These are phyloP conservation scores for Rhynchospora pubera DNA, from an alignment of 176 grass and related monocot genomes.

Conservation along the genomic window DNA sequence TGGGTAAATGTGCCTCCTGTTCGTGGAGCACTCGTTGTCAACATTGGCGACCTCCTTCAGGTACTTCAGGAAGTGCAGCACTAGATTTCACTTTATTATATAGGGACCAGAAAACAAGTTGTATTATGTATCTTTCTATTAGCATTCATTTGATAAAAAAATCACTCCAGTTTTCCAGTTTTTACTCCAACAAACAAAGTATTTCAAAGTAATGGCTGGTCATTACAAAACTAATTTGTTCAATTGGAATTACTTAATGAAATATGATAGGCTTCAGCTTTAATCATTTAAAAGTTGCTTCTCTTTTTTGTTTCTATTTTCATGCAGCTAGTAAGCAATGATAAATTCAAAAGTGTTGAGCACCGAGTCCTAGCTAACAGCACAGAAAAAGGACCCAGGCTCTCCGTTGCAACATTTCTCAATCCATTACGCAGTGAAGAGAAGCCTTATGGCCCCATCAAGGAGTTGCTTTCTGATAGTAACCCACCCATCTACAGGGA, in stretches of 20 bases:
- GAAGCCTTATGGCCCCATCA: constrained; percentile 27
- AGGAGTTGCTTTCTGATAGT: constrained; percentile 25
- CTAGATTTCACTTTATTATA: neutral
- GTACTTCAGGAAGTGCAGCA: neutral
- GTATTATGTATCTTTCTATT: neutral
- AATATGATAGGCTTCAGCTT: neutral
- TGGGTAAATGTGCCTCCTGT: constrained; percentile 10
- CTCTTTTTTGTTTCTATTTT: constrained; percentile 10
- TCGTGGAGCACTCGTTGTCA: constrained; percentile 13
- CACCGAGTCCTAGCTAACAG: constrained; percentile 17
- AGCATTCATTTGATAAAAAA: neutral
- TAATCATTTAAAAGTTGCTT: neutral
- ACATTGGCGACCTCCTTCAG: constrained; percentile 25
- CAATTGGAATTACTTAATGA: neutral
- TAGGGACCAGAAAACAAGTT: neutral
- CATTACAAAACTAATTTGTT: neutral
- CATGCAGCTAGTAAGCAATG: constrained; percentile 25
- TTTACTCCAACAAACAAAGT: neutral
- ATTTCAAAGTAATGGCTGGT: neutral
- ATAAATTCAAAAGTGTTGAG: constrained; percentile 19
- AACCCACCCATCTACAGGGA: constrained; percentile 16
- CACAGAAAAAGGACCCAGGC: constrained; percentile 7
- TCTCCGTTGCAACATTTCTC: constrained; percentile 21
- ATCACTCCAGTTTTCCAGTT: neutral
- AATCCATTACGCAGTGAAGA: constrained; percentile 17